Evolutionary conservation across 2,329 filamentous ascomycete species (phyloP), one percentile per base, ranked within the genome.

Genomic region (Nannizziopsis arthrosporioides): DNA sequence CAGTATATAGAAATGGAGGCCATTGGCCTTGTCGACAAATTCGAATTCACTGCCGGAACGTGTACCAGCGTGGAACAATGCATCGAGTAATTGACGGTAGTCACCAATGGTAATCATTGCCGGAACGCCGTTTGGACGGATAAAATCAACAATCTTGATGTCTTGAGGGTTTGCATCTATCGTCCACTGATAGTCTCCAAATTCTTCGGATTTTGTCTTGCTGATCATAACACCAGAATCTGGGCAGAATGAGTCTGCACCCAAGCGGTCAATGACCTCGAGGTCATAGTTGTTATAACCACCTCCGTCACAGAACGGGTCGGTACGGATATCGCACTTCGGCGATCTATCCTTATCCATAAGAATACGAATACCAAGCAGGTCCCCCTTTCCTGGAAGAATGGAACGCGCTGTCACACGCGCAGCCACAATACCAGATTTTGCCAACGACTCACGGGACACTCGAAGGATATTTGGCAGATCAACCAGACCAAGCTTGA

Each of bases 21-120:
- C 14, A 42, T 54, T 54, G 18, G 49, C 53, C 41, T 54, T 39
- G 44, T 54, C 53, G 42, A 50, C 41, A 36, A 50, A 51, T 39
- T 54, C 53, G 30, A 44, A 54, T 49, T 54, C 32, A n/a, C 53
- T 54, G 35, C 53, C 53, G 3, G 53, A 54, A n/a, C 53, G 53
- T 6, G 53, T 54, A 22, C 53, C 53, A 38, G 53, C 53, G 27
- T 54, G 53, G 49, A 54, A 54, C 15, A 54, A 42, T 17, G 51
- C 53, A 42, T 54, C 53, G 6, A 49, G 35, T 37, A 54, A 32
- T 22, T 54, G 53, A 31, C 53, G 51, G 53, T 50, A 54, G 44
- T 54, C 53, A 8, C 53, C 51, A n/a, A 54, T 42, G 17, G 39
- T 47, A 47, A 54, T 47, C 46, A 48, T 49, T 5, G 39, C 34